Conservation (phyloP, 2,329 filamentous ascomycete species). For the Madurella mycetomatis region DNA sequence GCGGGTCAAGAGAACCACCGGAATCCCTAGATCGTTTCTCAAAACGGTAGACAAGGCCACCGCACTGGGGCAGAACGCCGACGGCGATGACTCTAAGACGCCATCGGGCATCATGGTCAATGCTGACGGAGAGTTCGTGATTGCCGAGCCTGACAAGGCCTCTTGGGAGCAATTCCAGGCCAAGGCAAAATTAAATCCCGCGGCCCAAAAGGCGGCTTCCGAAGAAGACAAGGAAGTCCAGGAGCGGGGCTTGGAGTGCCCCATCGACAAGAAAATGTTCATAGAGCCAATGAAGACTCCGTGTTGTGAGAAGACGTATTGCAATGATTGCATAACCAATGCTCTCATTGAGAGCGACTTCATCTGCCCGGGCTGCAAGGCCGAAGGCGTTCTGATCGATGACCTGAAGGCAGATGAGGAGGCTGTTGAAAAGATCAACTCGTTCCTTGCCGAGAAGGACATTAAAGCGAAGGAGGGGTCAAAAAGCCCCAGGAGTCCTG, state of each 20-base stretch:
- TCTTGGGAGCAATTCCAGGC: constrained; percentile 97
- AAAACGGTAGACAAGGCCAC: constrained; percentile 92
- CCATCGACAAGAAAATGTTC: constrained; percentile 96
- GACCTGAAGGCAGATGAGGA: constrained; percentile 82
- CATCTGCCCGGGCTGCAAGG: constrained; percentile 86
- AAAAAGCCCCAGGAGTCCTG: constrained; percentile 44
- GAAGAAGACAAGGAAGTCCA: constrained; percentile 81
- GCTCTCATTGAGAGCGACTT: constrained; percentile 98
- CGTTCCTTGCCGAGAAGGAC: constrained; percentile 54
- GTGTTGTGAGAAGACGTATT: constrained; percentile 97
- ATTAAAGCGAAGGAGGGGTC: constrained; percentile 41
- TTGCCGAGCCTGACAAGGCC: constrained; percentile 90
- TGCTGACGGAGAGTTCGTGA: constrained; percentile 93
- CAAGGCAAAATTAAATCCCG: constrained; percentile 81
- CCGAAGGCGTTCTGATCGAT: constrained; percentile 88
- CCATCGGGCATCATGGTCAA: constrained; percentile 95
- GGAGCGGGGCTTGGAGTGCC: constrained; percentile 84
- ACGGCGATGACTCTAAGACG: constrained; percentile 74
- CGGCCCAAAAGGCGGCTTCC: constrained; percentile 71
- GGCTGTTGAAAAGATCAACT: constrained; percentile 70
- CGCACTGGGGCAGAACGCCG: constrained; percentile 66
- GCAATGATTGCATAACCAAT: constrained; percentile 99
- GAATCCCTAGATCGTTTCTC: constrained; percentile 91
- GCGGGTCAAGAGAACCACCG: constrained; percentile 91
- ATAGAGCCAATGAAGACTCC: constrained; percentile 98